Base-by-base conservation (phyloP, 352 stramenopile species). In the Phytopythium chamaehyphon region DNA sequence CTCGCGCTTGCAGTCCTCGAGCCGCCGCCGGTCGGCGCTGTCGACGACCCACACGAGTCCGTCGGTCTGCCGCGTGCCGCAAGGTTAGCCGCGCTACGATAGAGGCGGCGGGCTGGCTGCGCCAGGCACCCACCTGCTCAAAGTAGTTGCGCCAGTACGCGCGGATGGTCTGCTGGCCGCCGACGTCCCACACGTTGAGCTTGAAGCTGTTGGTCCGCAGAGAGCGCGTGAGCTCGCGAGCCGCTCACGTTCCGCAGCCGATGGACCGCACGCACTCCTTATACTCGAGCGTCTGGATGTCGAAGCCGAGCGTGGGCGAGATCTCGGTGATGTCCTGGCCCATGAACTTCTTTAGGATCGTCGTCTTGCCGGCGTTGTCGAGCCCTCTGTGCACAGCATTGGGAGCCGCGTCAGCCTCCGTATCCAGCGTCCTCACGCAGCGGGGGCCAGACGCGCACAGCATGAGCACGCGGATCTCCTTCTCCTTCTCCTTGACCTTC, bases 121-220 rank as follows among this genome's bases (percentile, higher is more conserved):
- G 28, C 28, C 5, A 33, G 28, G 5, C 9, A 5, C 28, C 28
- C 28, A 33, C 28, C 69, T 97, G 73, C 77, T 99, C 97, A 71
- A 98, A 99, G 77, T 99, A 99, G 79, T 99, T 99, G 38, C 96
- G 83, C 97, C 97, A 99, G 74, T 99, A 99, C 6, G 96, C 93
- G 19, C 97, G 90, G 50, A 99, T 99, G 19, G 97, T 99, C 57
- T 98, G 97, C 80, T 99, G 97, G 26, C 97, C 97, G 51, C 97
- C 97, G 44, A 99, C 95, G 71, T 99, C 97, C 96, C 96, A 98
- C 50, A 98, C 90, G 67, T 98, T 98, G 45, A 98, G 86, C 69
- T 98, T 98, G 66, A 98, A 98, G 64, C 88, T 92, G 66, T 97
- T 81, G 28, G 28, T 33, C 28, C 28, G 28, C 28, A 8, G 10